Conservation (phyloP, 345 rosid species). For the Brassica carinata region DNA sequence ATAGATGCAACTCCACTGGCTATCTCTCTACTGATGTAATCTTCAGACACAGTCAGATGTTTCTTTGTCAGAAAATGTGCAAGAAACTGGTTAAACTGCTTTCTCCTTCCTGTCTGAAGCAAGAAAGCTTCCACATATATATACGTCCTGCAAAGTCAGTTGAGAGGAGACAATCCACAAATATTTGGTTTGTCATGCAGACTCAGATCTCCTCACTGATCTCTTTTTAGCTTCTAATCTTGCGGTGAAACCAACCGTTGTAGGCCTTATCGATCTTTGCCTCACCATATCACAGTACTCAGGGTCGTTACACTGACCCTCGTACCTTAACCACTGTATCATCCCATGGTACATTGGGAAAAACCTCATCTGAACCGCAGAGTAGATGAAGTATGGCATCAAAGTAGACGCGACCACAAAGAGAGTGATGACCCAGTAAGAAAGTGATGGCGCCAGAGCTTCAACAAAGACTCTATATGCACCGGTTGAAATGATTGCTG, state of each 20-base stretch:
- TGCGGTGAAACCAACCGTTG: conserved; percentile 79
- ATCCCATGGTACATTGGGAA: conserved; percentile 93
- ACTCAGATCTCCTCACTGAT: conserved; percentile 36
- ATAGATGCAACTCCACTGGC: background rate
- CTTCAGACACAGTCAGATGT: conserved; percentile 9
- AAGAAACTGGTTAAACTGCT: conserved; percentile 11
- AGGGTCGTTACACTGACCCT: conserved; percentile 64
- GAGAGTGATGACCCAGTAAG: conserved; percentile 71
- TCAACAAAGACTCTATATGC: conserved; percentile 78
- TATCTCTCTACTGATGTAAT: conserved; percentile 21
- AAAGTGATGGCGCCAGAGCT: conserved; percentile 76
- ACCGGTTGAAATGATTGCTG: conserved; percentile 45
- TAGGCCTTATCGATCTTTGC: conserved; percentile 70
- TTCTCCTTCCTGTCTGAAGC: conserved; percentile 19
- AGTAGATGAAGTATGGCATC: conserved; percentile 66
- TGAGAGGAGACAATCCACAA: background rate
- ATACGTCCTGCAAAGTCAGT: conserved; percentile 30
- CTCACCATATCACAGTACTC: conserved; percentile 77
- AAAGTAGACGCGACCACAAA: conserved; percentile 53
- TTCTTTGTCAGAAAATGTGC: background rate
- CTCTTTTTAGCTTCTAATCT: conserved; percentile 39
- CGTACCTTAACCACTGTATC: conserved; percentile 83
- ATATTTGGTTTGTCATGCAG: conserved; percentile 16
- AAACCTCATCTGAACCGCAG: conserved; percentile 72
- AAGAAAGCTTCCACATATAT: conserved; percentile 22